phyloP scores from a whole-genome alignment of 2,329 filamentous ascomycete genomes.

The Fusarium liriodendri region DNA sequence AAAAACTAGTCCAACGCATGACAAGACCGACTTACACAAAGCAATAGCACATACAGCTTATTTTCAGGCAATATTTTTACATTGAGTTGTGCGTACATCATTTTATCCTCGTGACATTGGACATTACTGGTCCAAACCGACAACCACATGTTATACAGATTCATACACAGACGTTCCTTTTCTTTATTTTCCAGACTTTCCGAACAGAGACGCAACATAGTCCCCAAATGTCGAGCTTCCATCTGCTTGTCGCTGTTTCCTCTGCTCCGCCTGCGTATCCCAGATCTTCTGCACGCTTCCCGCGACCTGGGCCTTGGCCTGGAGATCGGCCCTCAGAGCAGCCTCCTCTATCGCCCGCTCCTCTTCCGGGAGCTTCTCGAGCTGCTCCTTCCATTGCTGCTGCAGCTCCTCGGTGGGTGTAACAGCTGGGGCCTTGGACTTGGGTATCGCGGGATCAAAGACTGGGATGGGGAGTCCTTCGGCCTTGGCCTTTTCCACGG shows the following conservation, averaged over 20 bases:
- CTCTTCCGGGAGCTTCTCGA: conserved; percentile 67
- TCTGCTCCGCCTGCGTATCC: conserved; percentile 64
- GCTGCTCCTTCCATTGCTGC: conserved; percentile 62
- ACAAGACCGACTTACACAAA: not conserved
- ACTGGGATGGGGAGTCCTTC: conserved; percentile 68
- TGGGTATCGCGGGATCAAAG: conserved; percentile 68
- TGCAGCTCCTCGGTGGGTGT: conserved; percentile 59
- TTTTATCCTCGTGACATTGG: not conserved
- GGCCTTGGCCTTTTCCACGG: conserved; percentile 75
- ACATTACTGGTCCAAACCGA: not conserved
- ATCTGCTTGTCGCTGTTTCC: conserved; percentile 55
- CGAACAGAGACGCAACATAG: conserved; percentile 45
- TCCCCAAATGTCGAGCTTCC: conserved; percentile 48
- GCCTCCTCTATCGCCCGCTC: conserved; percentile 73
- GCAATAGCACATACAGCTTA: not conserved
- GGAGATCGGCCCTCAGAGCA: conserved; percentile 71
- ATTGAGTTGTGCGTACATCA: not conserved
- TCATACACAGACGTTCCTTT: conserved; percentile 18
- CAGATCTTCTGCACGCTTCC: conserved; percentile 61
- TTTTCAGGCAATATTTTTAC: not conserved
- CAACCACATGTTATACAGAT: conserved; percentile 28
- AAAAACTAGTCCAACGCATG: not conserved
- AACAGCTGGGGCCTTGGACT: conserved; percentile 37
- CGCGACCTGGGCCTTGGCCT: conserved; percentile 70
- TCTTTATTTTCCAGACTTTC: conserved; percentile 44